Conservation (phyloP, 306 rosid species). For the Medicago lupulina region DNA sequence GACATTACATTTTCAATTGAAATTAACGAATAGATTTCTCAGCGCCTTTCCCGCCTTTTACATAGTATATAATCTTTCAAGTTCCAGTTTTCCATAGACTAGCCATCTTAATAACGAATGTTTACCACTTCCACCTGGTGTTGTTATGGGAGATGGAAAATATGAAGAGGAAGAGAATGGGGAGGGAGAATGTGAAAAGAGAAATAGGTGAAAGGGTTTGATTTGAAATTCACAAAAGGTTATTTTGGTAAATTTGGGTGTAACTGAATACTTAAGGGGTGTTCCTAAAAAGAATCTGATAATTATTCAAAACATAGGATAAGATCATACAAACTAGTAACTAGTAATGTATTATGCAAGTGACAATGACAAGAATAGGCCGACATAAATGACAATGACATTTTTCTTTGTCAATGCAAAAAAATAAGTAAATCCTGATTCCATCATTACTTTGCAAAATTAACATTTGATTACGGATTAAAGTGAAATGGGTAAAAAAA, state of each 20-base stretch:
- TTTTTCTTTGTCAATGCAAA: neutral
- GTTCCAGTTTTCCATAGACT: slow-evolving; percentile 91
- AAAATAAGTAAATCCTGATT: neutral
- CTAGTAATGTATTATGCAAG: neutral
- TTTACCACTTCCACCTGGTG: slow-evolving; percentile 87
- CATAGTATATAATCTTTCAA: slow-evolving; percentile 46
- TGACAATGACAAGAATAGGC: neutral
- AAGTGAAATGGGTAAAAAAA: slow-evolving; percentile 14
- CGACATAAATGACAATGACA: neutral
- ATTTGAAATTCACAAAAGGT: no score
- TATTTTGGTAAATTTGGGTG: no score
- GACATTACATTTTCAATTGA: no score
- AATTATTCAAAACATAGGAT: neutral
- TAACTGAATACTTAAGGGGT: no score
- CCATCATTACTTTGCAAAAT: slow-evolving; percentile 13
- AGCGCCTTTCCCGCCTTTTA: no score
- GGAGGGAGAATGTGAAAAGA: no score
- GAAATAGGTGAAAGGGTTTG: no score
- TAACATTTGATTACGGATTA: neutral
- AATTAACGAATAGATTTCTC: no score
- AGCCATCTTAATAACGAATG: slow-evolving; percentile 90
- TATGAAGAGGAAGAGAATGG: no score
- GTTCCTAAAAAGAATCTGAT: no score
- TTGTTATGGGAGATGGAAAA: no score
- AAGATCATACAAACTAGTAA: neutral